Base-by-base conservation (phyloP, 768 basidiomycete species). In the Leccinum imitatum region DNA sequence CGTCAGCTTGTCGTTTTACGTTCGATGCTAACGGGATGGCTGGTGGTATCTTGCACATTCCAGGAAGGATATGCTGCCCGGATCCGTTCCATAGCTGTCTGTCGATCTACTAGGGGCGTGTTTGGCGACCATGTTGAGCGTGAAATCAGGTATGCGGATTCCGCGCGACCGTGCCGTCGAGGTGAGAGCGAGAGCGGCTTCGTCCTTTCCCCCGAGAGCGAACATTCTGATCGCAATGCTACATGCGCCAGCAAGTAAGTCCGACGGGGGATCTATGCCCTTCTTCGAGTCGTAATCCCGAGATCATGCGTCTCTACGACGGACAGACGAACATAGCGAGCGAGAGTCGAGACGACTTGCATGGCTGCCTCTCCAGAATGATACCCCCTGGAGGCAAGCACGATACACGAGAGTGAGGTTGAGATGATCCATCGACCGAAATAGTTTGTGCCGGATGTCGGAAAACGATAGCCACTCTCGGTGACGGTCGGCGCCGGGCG, bases 351-450 rank as follows among this genome's bases (percentile, higher is more conserved):
- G 30, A 31, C 9, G 30, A 31, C 30, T 31, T 31, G 30, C 30
- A 31, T 31, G 30, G 30, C 30, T 31, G 30, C 30, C 0, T 31
- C 30, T 31, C 9, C 30, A 31, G 30, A 46, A 50, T 54, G 52
- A 59, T 80, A 81, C 0, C 86, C 86, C 63, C 82, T 85, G 17
- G 73, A 69, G 3, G 79, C 79, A n/a, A 76, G 73, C 5, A 77
- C 69, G 48, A 77, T 77, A 65, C 15, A 82, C 60, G 25, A 82
- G 72, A 2, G 68, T 54, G 17, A 80, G 69, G 30, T 79, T 72
- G 50, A 72, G 69, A 37, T 65, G 61, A 1, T 62, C 62, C 58
- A 71, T 63, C 23, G 58, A 58, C 27, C 69, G 67, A 25, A 83
- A 65, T 10, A 77, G 67, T 11, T 67, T 67, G 21, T 74, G 63